Base-by-base conservation (phyloP, 1,284 basidiomycete genomes). In the Irpex sp. region DNA sequence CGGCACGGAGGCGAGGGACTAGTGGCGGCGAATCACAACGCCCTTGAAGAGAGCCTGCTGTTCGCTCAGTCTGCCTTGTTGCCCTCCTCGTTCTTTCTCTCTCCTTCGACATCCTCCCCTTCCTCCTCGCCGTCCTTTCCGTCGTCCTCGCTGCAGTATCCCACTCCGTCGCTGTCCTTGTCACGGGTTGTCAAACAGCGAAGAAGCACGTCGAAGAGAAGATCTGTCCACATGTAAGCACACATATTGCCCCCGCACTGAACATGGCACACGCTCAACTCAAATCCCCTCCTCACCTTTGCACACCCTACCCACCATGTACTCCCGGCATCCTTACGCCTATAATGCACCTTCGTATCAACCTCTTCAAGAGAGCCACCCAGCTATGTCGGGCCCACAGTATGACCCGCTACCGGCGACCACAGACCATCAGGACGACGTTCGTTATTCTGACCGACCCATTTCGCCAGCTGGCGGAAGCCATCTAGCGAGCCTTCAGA, bases 331-430 rank as follows among this genome's bases (percentile, higher is more conserved):
- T 36, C 54, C 44, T 31, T 55, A 59, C 47, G 26, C 56, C 3
- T 57, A 56, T n/a, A 58, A 55, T 62, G 36, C 26, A 48, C 63
- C n/a, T 31, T 57, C 37, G 49, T 38, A 37, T 63, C n/a, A 21
- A 21, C 31, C 34, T 31, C 31, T 62, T 59, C 51, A 61, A 44
- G 66, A 72, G 68, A 62, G 57, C 63, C 59, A 57, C 52, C 11
- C 56, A 36, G 58, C 66, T 62, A 73, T 75, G 72, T 72, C 72
- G 62, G 69, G 69, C 62, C 69, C 68, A 8, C 59, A 70, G 15
- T 77, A 76, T 69, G 71, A 75, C 64, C 73, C 74, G 26, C 64
- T 75, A 55, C 70, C 71, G 65, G 65, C 62, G 54, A 54, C 52
- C 48, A 60, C 67, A 55, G 67, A 68, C 31, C 63, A 68, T 48